Evolutionary conservation across 306 rosid species (phyloP).

Genomic region (Gynostemma pentaphyllum): DNA sequence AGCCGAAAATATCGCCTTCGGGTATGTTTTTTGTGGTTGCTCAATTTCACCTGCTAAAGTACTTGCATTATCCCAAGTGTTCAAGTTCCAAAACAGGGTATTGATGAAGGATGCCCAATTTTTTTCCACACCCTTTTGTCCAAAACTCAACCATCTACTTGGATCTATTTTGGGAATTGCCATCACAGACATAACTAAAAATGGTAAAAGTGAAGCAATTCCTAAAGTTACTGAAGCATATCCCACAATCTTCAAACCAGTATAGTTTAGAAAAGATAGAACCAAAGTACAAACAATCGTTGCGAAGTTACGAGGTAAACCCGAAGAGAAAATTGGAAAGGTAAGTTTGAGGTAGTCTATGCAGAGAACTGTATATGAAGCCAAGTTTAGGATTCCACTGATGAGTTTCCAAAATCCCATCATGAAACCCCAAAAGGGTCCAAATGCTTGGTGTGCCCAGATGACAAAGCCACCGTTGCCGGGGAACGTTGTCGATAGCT

Average conservation of each 20-base stretch:
- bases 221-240: not conserved
- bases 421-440: constrained; percentile 7
- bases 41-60: constrained; percentile 1
- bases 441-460: constrained; percentile 2
- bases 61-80: constrained; percentile 5
- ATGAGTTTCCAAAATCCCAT: constrained; percentile 2
- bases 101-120: constrained; percentile 9
- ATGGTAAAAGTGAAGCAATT: not conserved
- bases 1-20: not conserved
- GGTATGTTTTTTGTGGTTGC: constrained; percentile 1
- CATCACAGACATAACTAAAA: not conserved
- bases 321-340: not conserved
- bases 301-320: constrained; percentile 3
- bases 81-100: constrained; percentile 14
- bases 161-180: constrained; percentile 4
- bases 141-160: not conserved
- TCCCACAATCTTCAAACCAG: not conserved
- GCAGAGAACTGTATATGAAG: not conserved
- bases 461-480: constrained; percentile 9
- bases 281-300: not conserved
- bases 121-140: constrained; percentile 1
- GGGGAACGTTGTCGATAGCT: constrained; percentile 8
- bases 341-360: not conserved
- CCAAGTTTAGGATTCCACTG: not conserved
- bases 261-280: not conserved